Conservation (phyloP, 2,329 filamentous ascomycete genomes). For the Colletotrichum godetiae region DNA sequence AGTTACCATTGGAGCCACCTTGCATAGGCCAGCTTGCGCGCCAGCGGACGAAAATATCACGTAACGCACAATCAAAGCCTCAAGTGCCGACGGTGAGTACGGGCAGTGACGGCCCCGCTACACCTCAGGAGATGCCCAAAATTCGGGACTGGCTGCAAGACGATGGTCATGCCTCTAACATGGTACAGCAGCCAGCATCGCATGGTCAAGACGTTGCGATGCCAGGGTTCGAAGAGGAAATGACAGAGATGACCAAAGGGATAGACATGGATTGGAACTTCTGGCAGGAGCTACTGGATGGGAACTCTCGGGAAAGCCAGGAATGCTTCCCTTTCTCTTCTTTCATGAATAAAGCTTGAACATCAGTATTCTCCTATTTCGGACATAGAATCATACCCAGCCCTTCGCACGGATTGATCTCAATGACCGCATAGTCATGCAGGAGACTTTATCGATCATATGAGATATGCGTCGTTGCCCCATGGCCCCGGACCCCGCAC, state of each 20-base stretch:
- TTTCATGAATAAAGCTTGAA: background rate
- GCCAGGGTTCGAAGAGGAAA: background rate
- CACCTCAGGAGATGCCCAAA: background rate
- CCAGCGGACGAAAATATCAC: background rate
- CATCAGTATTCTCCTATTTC: too few relatives aligned
- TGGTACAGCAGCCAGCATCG: background rate
- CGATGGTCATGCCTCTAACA: background rate
- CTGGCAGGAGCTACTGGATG: slow-evolving; percentile 7
- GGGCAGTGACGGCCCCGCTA: background rate
- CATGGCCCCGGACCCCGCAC: slow-evolving; percentile 8
- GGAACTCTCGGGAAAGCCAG: background rate
- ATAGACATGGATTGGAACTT: slow-evolving; percentile 16
- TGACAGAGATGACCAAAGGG: background rate
- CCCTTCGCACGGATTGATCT: too few relatives aligned
- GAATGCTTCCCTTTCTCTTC: background rate
- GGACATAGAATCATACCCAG: too few relatives aligned
- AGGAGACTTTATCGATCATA: background rate
- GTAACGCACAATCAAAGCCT: background rate
- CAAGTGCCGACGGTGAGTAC: too few relatives aligned
- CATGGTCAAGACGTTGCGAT: background rate
- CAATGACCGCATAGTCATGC: too few relatives aligned
- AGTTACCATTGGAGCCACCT: background rate
- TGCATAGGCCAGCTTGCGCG: background rate
- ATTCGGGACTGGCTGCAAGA: too few relatives aligned
- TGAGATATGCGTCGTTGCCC: background rate